A percentile compares a stretch with the other conserved stretches of the same genome.
Conservation (phyloP, 1,284 basidiomycete species). For the Cutaneotrichosporon mucoides region DNA sequence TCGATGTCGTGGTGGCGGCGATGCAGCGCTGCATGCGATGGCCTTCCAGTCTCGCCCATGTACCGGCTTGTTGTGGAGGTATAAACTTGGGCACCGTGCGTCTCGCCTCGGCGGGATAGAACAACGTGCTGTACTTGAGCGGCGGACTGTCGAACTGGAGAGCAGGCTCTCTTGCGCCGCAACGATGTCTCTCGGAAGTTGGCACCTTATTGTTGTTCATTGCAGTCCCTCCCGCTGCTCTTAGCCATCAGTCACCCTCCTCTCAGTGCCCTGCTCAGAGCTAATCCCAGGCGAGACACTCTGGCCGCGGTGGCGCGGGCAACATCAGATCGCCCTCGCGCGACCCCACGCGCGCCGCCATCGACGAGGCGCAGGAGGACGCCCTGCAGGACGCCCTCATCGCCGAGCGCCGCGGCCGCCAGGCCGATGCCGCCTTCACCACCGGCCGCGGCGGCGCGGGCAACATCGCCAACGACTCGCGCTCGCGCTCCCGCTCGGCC, state of each 20-base stretch:
- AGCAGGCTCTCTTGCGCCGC: too few relatives aligned
- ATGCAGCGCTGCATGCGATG: neutral
- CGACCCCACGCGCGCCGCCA: constrained; percentile 27
- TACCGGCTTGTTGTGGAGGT: too few relatives aligned
- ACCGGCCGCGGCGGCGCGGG: constrained; percentile 49
- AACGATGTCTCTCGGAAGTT: too few relatives aligned
- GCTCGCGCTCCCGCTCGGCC: constrained; percentile 25
- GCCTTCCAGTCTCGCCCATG: too few relatives aligned
- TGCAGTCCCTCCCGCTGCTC: too few relatives aligned
- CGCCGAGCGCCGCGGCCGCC: constrained; percentile 43
- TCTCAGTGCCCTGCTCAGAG: neutral
- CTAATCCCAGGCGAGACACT: constrained; percentile 37
- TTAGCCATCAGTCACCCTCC: neutral
- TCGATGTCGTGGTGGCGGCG: neutral
- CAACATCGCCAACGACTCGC: constrained; percentile 33
- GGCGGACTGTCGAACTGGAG: too few relatives aligned
- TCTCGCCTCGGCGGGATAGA: too few relatives aligned
- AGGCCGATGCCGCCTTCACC: constrained; percentile 38
- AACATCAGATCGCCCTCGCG: constrained; percentile 46
- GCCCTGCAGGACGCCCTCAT: constrained; percentile 42
- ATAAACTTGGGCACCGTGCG: too few relatives aligned
- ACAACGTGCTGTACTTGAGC: too few relatives aligned
- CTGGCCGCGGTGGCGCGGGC: constrained; percentile 49
- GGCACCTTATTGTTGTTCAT: too few relatives aligned
- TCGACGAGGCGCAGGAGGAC: constrained; percentile 39